Conservation (phyloP, 768 basidiomycete species). For the Mrakia gelida region DNA sequence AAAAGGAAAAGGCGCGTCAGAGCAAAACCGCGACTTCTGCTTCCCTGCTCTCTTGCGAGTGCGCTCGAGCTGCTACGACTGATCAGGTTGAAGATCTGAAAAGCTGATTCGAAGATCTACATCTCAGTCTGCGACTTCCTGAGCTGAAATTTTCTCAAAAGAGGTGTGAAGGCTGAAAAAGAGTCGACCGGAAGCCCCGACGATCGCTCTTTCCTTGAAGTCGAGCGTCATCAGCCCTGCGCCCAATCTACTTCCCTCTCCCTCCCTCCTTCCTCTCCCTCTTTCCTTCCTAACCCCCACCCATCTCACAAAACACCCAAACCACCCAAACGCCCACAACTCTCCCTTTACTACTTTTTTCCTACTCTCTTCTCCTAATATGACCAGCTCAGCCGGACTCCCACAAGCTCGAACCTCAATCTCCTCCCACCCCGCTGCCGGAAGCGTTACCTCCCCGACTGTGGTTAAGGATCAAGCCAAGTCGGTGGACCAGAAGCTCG, state of each 20-base stretch:
- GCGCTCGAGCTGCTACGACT: too few species aligned
- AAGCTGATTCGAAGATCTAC: too few species aligned
- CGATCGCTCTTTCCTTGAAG: too few species aligned
- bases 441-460: background rate
- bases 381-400: background rate
- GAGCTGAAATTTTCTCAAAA: too few species aligned
- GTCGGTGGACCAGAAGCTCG: slow-evolving; percentile 73
- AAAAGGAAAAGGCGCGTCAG: too few species aligned
- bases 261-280: background rate
- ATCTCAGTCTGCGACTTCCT: too few species aligned
- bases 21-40: too few species aligned
- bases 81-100: too few species aligned
- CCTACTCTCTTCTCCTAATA: background rate
- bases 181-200: too few species aligned
- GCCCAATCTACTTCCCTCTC: background rate
- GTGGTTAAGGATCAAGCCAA: background rate
- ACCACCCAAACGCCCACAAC: background rate
- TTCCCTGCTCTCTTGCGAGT: too few species aligned
- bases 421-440: background rate
- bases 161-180: too few species aligned
- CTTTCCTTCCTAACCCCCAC: background rate
- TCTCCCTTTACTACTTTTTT: background rate
- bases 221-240: background rate
- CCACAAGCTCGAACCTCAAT: background rate
- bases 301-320: background rate